Conservation (phyloP, 164 flowering plant species). For the Chimonanthus salicifolius region DNA sequence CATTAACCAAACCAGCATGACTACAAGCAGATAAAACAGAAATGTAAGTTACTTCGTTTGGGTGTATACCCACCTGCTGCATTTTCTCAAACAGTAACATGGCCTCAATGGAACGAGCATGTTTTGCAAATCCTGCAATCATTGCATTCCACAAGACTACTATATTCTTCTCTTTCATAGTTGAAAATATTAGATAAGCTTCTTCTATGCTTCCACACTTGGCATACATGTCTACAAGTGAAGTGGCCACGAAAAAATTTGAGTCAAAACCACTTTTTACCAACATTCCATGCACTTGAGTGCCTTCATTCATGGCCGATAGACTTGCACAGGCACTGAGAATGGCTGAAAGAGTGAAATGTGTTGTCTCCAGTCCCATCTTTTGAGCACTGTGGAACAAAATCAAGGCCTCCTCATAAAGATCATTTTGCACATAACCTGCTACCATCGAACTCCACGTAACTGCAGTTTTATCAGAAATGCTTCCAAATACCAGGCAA, state of each 20-base stretch:
- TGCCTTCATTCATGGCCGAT: conserved; percentile 71
- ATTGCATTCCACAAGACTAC: conserved; percentile 71
- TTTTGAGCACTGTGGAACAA: conserved; percentile 39
- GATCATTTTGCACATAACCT: conserved; percentile 69
- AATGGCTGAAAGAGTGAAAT: conserved; percentile 62
- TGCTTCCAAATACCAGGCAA: conserved; percentile 36
- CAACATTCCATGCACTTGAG: conserved; percentile 57
- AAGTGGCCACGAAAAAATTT: conserved; percentile 47
- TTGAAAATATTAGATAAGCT: conserved; percentile 49
- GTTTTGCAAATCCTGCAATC: conserved; percentile 81
- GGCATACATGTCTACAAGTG: conserved; percentile 86
- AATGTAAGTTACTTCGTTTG: conserved; percentile 64
- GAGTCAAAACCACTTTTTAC: conserved; percentile 46
- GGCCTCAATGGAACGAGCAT: conserved; percentile 51
- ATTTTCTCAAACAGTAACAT: conserved; percentile 77
- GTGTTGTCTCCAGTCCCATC: conserved; percentile 33
- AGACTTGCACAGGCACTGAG: conserved; percentile 69
- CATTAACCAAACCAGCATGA: conserved; percentile 59
- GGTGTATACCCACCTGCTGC: conserved; percentile 59
- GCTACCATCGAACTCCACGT: conserved; percentile 92
- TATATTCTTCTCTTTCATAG: conserved; percentile 34
- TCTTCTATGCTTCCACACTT: conserved; percentile 66
- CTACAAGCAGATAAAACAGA: conserved; percentile 75
- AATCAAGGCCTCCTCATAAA: conserved; percentile 64
- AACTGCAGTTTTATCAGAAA: conserved; percentile 59